Evolutionary conservation across 2,329 filamentous ascomycete species (phyloP).

Genomic region (Harringtonia aguacate): DNA sequence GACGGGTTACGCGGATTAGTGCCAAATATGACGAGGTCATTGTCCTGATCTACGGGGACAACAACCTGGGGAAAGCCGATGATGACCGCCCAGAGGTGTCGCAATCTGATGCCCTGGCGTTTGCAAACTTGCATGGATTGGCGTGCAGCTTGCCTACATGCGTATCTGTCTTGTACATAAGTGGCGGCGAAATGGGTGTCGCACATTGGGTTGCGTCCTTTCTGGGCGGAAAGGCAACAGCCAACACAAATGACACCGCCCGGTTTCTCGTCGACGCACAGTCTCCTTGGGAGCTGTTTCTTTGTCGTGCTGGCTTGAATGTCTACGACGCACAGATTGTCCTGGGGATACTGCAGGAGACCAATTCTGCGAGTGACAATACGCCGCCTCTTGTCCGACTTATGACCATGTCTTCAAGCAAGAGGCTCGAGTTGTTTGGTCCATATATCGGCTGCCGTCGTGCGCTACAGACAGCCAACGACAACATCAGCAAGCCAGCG

Average conservation of each 20-base stretch:
- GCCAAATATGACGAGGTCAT: constrained; percentile 56
- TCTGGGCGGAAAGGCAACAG: constrained; percentile 34
- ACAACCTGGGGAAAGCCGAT: constrained; percentile 18
- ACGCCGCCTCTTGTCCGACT: too few relatives aligned
- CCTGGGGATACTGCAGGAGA: constrained; percentile 29
- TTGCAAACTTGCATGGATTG: constrained; percentile 41
- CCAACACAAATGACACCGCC: constrained; percentile 9
- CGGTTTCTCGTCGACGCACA: constrained; percentile 40
- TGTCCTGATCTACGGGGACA: constrained; percentile 53
- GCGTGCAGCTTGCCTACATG: constrained; percentile 26
- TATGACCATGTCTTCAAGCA: constrained; percentile 39
- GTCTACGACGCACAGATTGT: constrained; percentile 60
- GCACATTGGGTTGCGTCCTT: constrained; percentile 43
- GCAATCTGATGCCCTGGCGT: constrained; percentile 29
- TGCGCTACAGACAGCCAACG: constrained; percentile 39
- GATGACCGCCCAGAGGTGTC: constrained; percentile 23
- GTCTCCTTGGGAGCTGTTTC: constrained; percentile 56
- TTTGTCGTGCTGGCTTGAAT: constrained; percentile 57
- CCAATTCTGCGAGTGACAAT: neutral
- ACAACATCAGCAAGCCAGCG: neutral
- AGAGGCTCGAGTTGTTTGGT: constrained; percentile 25
- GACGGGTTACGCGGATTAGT: constrained; percentile 25
- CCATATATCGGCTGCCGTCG: constrained; percentile 11
- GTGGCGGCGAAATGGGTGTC: constrained; percentile 37
- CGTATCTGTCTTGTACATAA: constrained; percentile 33